Conservation (phyloP, 2,329 filamentous ascomycete genomes). For the Scolecobasidium constrictum region DNA sequence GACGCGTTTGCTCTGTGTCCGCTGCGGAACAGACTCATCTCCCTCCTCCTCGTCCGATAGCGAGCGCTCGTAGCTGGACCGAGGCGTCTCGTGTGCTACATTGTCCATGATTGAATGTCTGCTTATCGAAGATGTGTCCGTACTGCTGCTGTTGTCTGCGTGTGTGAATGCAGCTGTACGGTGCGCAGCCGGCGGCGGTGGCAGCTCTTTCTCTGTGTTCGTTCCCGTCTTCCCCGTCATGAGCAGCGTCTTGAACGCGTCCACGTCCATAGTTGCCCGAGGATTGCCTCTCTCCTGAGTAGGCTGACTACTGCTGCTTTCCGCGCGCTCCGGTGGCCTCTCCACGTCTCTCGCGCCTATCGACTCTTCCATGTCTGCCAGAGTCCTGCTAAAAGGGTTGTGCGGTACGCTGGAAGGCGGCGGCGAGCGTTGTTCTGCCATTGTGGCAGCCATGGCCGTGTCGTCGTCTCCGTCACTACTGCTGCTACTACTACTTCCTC, state of each 20-base stretch:
- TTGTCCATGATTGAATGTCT: conserved; percentile 48
- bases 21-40: conserved; percentile 20
- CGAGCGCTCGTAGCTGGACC: conserved; percentile 48
- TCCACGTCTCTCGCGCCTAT: conserved; percentile 13
- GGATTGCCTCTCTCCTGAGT: conserved; percentile 11
- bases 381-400: conserved; percentile 28
- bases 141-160: conserved; percentile 40
- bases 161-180: neutral
- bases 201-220: conserved; percentile 29
- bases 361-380: conserved; percentile 23
- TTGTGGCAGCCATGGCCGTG: conserved; percentile 3
- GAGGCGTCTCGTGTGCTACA: conserved; percentile 39
- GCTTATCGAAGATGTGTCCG: conserved; percentile 48
- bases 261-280: conserved; percentile 54
- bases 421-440: conserved; percentile 2
- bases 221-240: conserved; percentile 57
- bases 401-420: conserved; percentile 8
- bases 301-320: conserved; percentile 17
- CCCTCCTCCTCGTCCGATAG: conserved; percentile 40
- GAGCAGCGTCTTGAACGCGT: conserved; percentile 65
- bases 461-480: neutral
- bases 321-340: conserved; percentile 3
- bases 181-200: conserved; percentile 2
- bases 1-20: conserved; percentile 45
- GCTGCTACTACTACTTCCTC: conserved; percentile 12